phyloP scores from a whole-genome alignment of 805 yeast species.

The Pichia nakasei region DNA sequence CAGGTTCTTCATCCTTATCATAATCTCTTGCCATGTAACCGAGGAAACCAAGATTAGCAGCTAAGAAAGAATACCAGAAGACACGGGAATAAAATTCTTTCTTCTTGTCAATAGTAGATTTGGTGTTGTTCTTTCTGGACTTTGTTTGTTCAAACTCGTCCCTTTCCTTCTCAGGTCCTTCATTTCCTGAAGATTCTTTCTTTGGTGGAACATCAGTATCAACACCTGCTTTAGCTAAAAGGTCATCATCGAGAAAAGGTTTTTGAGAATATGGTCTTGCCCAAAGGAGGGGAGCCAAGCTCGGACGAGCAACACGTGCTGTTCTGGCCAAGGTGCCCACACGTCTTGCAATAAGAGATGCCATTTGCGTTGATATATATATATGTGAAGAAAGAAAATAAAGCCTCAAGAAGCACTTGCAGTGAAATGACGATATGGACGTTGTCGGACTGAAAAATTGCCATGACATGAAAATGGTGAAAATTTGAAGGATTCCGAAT shows the following conservation, averaged over 20 bases:
- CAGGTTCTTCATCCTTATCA: constrained; percentile 66
- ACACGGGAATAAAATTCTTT: constrained; percentile 76
- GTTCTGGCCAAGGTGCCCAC: background rate
- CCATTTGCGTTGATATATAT: background rate
- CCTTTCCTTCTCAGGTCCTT: constrained; percentile 7
- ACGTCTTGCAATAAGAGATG: background rate
- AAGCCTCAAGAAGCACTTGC: no score
- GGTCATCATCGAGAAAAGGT: constrained; percentile 69
- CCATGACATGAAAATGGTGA: background rate
- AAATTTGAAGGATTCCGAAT: no score
- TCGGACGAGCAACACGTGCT: background rate
- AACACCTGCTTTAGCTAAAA: constrained; percentile 77
- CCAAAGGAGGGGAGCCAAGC: background rate
- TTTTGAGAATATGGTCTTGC: constrained; percentile 21
- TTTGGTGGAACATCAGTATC: constrained; percentile 35
- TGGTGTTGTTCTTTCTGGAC: constrained; percentile 46
- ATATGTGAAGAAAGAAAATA: background rate
- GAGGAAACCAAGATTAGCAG: constrained; percentile 43
- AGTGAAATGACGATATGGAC: background rate
- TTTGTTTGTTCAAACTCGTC: constrained; percentile 28
- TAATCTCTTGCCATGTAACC: constrained; percentile 75
- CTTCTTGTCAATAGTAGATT: constrained; percentile 66
- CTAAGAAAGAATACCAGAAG: constrained; percentile 53
- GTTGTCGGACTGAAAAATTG: background rate
- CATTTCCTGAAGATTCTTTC: background rate